These are phyloP conservation scores for Trichoderma erinaceum DNA, from an alignment of 495 filamentous ascomycete genomes.

Conservation along the genomic window DNA sequence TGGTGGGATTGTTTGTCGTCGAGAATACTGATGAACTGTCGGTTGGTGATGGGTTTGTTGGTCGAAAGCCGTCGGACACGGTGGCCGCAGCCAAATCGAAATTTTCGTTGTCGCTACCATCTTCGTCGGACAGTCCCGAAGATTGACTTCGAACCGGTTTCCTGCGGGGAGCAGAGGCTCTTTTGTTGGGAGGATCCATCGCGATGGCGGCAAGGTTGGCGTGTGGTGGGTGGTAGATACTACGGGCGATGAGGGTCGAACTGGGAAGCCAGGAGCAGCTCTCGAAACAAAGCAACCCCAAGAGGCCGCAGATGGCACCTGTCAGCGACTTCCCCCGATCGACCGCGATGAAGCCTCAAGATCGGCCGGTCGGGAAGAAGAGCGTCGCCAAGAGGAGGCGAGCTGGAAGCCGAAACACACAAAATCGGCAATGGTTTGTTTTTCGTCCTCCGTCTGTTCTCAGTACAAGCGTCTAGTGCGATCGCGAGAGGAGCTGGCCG, in stretches of 20 bases:
- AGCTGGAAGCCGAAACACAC: neutral
- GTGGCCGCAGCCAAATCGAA: conserved; percentile 36
- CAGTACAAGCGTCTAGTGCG: neutral
- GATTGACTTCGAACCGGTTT: conserved; percentile 33
- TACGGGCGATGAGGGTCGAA: neutral
- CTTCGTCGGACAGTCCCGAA: conserved; percentile 22
- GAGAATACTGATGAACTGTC: conserved; percentile 4
- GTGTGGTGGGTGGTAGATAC: neutral
- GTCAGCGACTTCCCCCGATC: conserved; percentile 7
- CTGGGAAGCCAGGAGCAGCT: neutral
- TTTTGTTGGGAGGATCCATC: conserved; percentile 34
- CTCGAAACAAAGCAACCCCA: neutral
- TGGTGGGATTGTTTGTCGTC: neutral
- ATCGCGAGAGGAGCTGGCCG: too few relatives aligned
- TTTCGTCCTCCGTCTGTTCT: neutral
- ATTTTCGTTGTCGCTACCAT: conserved; percentile 25
- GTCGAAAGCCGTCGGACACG: conserved; percentile 41
- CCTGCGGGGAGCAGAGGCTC: conserved; percentile 31
- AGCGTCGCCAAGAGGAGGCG: neutral
- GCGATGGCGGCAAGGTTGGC: conserved; percentile 9
- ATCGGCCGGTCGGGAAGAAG: neutral
- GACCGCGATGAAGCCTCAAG: neutral
- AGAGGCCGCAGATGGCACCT: conserved; percentile 2
- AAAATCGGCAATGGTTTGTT: neutral
- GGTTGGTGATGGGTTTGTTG: conserved; percentile 12